Conservation (phyloP, 1,139 yeast species). For the Candida glucosophila region DNA sequence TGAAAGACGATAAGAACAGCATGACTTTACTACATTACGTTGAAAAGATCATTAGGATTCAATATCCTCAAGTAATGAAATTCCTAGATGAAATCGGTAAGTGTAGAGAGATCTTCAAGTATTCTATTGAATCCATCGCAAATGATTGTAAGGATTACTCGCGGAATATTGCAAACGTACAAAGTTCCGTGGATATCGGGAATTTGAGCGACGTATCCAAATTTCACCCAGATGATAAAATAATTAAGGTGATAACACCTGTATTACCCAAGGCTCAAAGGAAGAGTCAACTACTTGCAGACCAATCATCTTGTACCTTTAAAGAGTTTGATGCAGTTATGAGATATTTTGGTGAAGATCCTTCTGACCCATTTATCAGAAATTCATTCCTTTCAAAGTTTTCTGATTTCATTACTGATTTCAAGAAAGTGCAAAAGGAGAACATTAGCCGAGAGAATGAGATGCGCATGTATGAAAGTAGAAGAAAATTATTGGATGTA, state of each 20-base stretch:
- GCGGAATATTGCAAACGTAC: conserved; percentile 56
- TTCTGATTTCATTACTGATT: conserved; percentile 63
- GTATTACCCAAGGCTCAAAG: conserved; percentile 60
- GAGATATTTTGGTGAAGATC: conserved; percentile 74
- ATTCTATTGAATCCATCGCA: conserved; percentile 59
- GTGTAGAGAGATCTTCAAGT: conserved; percentile 51
- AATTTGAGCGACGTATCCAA: conserved; percentile 66
- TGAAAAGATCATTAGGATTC: conserved; percentile 59
- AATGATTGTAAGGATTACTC: conserved; percentile 54
- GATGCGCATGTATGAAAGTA: conserved; percentile 61
- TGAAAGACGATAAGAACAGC: conserved; percentile 70
- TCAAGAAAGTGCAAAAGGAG: conserved; percentile 68
- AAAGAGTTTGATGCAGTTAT: conserved; percentile 62
- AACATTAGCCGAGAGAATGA: conserved; percentile 78
- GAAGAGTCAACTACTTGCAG: conserved; percentile 54
- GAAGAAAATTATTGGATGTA: conserved; percentile 55
- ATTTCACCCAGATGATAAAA: conserved; percentile 67
- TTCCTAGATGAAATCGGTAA: conserved; percentile 56
- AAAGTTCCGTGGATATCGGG: conserved; percentile 65
- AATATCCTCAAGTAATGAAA: conserved; percentile 55
- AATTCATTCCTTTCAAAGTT: conserved; percentile 67
- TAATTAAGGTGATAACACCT: conserved; percentile 55
- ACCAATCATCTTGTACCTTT: conserved; percentile 55
- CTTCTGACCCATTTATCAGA: conserved; percentile 56
- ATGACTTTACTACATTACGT: conserved; percentile 76